Conservation (phyloP, 1,139 yeast genomes). For the Pichia sp. region DNA sequence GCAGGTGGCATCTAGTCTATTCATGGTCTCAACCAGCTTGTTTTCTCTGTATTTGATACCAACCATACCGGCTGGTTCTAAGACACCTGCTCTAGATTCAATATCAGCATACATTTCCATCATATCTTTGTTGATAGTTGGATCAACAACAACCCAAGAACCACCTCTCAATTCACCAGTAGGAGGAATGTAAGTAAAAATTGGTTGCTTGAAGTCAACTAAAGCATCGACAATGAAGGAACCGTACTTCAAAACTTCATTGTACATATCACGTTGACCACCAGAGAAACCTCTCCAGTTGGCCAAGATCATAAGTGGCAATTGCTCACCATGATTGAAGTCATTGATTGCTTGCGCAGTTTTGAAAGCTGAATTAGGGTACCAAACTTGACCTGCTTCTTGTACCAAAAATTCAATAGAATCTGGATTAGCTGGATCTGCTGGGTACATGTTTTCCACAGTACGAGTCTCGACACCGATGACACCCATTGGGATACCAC, state of each 20-base stretch:
- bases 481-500: slow-evolving; percentile 98
- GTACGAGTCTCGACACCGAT: slow-evolving; percentile 92
- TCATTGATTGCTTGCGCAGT: slow-evolving; percentile 98
- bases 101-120: slow-evolving; percentile 99
- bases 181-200: slow-evolving; percentile 95
- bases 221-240: slow-evolving; percentile 95
- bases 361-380: slow-evolving; percentile 97
- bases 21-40: slow-evolving; percentile 83
- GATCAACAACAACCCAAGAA: slow-evolving; percentile 99
- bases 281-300: slow-evolving; percentile 99
- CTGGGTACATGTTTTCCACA: slow-evolving; percentile 86
- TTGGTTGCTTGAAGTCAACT: slow-evolving; percentile 94
- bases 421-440: slow-evolving; percentile 96
- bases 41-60: slow-evolving; percentile 96
- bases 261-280: slow-evolving; percentile 99
- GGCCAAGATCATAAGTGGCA: slow-evolving; percentile 94
- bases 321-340: slow-evolving; percentile 95
- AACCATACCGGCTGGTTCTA: slow-evolving; percentile 99
- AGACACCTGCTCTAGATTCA: slow-evolving; percentile 95
- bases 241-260: slow-evolving; percentile 95
- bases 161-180: slow-evolving; percentile 99
- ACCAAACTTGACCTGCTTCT: slow-evolving; percentile 99
- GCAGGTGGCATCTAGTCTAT: slow-evolving; percentile 77
- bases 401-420: slow-evolving; percentile 83
- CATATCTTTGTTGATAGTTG: slow-evolving; percentile 92